Base-by-base conservation (phyloP, 2,329 filamentous ascomycete genomes). In the Ceratocystis destructans region DNA sequence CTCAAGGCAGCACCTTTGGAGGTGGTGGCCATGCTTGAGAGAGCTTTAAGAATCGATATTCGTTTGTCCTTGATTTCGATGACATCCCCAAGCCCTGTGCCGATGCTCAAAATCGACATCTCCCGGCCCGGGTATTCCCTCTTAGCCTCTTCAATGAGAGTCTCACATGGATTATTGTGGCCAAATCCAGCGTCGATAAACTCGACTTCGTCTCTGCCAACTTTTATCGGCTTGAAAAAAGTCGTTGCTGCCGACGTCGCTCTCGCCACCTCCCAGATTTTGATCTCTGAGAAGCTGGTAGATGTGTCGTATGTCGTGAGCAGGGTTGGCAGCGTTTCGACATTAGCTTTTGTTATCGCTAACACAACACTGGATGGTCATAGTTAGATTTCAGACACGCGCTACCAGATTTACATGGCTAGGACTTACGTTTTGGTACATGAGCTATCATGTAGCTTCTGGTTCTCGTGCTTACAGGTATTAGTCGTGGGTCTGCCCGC, bases 141-240 rank as follows among this genome's bases (percentile, higher is more conserved):
- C 55, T 67, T 46, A 4, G 73, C 72, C 64, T 74, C 73, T 4
- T 70, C 64, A 5, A 74, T 70, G 12, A 75, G 68, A 1, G 72
- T 67, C 31, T 73, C 69, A 55, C 70, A 71, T 28, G 74, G 73
- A 61, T 75, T 75, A 64, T 75, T 75, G 46, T 72, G 69, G 1
- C 72, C 72, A 25, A 75, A 71, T 0, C 69, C 73, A 1, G 71
- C 72, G 59, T 74, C 73, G 28, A 75, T 69, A 33, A 73, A 74
- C n/a, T 72, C 71, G 1, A 72, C 65, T 5, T 65, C 67, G 10
- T 73, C 70, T 6, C 71, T 69, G 33, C 72, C 72, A 7, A 73
- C 15, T 33, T 69, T 65, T 37, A 73, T 71, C 3, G 73, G 68
- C 48, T 74, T 71, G 68, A 75, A 75, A 64, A 73, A 74, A 0